Percentiles rank a stretch among this genome's conserved stretches.
phyloP scores from a whole-genome alignment of 331 rosid species.

The Saraca asoca region DNA sequence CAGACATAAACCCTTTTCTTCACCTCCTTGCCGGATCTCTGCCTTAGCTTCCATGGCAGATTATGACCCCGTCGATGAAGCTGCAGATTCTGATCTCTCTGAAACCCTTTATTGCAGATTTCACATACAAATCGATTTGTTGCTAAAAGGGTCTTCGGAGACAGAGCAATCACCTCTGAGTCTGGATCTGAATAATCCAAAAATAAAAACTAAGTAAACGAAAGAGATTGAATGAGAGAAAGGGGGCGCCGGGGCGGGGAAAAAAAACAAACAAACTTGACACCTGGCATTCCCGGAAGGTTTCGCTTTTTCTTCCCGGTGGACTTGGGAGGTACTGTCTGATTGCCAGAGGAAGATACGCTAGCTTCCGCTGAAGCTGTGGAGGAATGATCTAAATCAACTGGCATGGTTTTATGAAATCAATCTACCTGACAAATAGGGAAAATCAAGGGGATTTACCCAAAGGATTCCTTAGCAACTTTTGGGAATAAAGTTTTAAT shows the following conservation, averaged over 20 bases:
- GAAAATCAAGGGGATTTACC: conserved; percentile 42
- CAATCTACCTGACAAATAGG: conserved; percentile 32
- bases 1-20: conserved; percentile 88
- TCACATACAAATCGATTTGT: conserved; percentile 89
- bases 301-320: conserved; percentile 72
- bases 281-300: conserved; percentile 98
- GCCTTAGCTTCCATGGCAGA: conserved; percentile 91
- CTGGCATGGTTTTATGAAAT: conserved; percentile 54
- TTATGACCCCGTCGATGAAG: conserved; percentile 91
- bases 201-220: background rate
- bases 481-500: conserved; percentile 33
- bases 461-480: conserved; percentile 41
- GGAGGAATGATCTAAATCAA: conserved; percentile 68
- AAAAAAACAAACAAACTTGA: no score
- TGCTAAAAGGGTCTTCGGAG: conserved; percentile 83
- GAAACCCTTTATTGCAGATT: conserved; percentile 92
- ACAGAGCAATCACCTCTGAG: conserved; percentile 90
- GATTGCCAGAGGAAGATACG: conserved; percentile 75
- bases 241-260: no score
- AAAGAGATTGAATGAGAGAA: background rate
- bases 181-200: conserved; percentile 68
- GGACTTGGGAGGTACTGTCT: conserved; percentile 52
- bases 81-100: conserved; percentile 93
- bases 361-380: conserved; percentile 88
- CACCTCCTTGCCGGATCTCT: conserved; percentile 80